Base-by-base conservation (phyloP, 805 yeast genomes). In the Yarrowia sp. region DNA sequence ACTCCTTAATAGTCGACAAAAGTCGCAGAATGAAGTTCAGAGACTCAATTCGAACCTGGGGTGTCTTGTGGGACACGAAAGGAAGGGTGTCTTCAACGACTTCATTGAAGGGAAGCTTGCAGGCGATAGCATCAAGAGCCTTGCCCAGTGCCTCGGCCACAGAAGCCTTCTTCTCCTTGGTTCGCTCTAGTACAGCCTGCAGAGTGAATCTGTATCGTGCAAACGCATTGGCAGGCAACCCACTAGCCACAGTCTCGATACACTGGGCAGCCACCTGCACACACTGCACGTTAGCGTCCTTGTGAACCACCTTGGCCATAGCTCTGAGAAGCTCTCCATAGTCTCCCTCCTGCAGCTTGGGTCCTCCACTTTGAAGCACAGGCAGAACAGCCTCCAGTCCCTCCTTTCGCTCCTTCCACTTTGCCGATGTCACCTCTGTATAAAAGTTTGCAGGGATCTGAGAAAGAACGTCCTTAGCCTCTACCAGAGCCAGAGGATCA, bases 331-430 rank as follows among this genome's bases (percentile, higher is more conserved):
- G 77, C 1, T 83, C 88, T 8, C 83, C 72, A 77, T 88, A 92
- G 75, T 93, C 96, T 67, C 81, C 90, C 42, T 81, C 82, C 9
- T 80, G 78, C 55, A 88, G 81, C 1, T 86, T 86, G 53, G 89
- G 87, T 12, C 81, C 79, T 19, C 77, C 76, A 15, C 49, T 41
- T 42, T 81, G 83, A 41, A 77, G 71, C 2, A 85, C 82, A 9
- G 70, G 72, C 8, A 69, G 64, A 10, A 83, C 75, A 71, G 87
- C 92, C 59, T 91, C 94, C 69, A 95, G 81, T 0, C 85, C 91
- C 72, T 91, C 97, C 69, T 90, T 92, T 71, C 99, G 83, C 66
- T 93, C 98, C 75, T 92, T 92, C 99, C 99, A 95, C 74, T 89
- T 88, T 0, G 87, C 71, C 1, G 93, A 87, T 0, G 81, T 76